Evolutionary conservation across 345 rosid species (phyloP), one percentile per base, ranked within the genome.

Genomic region (Cardamine occulta): DNA sequence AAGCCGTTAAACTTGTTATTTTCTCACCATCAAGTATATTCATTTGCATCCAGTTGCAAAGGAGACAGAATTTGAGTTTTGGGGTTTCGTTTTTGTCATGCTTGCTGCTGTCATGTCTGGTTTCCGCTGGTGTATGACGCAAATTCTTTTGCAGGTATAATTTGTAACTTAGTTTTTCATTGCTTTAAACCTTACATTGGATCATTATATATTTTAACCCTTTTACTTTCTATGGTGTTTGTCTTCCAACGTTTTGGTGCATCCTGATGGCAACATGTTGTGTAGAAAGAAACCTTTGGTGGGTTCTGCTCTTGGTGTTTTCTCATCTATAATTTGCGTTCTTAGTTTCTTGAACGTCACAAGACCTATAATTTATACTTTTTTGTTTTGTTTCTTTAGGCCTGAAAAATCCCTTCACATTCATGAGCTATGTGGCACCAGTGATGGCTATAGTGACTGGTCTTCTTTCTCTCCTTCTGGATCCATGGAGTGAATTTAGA

Each of bases 101-200:
- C 97, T 90, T 83, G 96, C 99, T 83, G 96, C 99, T 74, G 96
- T 96, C 79, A 96, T 96, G 99, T 90, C 98, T 84, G 99, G 99
- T 61, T 93, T 96, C 70, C 97, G 97, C 58, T 96, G 99, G 99
- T 88, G 88, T 84, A 96, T 93, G 99, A 90, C 98, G 40, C 99
- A 96, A 85, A 87, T 96, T 82, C 93, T 96, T 78, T 82, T 96
- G 82, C 99, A 93, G 96, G 98, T 93, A 87, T 88, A 80, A 70
- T 35, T 14, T 51, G 70, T 35, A 11, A 62, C 40, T 3, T 8
- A 45, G 11, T 37, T 40, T 62, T 53, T 26, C 23, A 28, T 67
- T 70, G 29, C 23, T 68, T 66, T 73, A 55, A 51, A 45, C 32
- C 39, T 18, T 74, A 45, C 44, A 39, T 13, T 66, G 62, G 40